Percentiles rank a stretch among this genome's conserved stretches.
These are phyloP conservation scores for Cerioporus squamosus DNA, from an alignment of 1,284 basidiomycete species.

Conservation along the genomic window DNA sequence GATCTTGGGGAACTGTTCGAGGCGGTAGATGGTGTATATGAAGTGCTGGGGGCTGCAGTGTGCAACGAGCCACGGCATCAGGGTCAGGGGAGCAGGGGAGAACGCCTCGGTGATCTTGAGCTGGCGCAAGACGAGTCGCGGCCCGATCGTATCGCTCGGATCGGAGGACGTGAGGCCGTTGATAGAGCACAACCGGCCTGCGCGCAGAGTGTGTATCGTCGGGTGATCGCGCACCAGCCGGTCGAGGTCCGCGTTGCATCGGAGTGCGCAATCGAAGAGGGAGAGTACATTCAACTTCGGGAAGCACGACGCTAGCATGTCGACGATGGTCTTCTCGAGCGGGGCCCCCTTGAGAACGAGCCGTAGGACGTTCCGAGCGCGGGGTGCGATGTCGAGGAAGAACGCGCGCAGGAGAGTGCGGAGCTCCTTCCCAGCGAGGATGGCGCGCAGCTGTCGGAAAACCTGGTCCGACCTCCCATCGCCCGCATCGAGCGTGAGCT, in stretches of 20 bases:
- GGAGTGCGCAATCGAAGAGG: constrained; percentile 23
- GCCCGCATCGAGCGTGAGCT: constrained; percentile 14
- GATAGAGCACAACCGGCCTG: constrained; percentile 18
- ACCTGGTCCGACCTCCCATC: neutral
- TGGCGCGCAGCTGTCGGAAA: constrained; percentile 2
- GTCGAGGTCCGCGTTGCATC: constrained; percentile 17
- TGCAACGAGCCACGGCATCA: constrained; percentile 20
- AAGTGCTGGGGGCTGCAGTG: constrained; percentile 15
- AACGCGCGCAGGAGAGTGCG: constrained; percentile 7
- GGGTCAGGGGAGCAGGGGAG: constrained; percentile 18
- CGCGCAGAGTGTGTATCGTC: constrained; percentile 14
- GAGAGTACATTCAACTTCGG: constrained; percentile 14
- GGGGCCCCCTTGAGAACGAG: constrained; percentile 17
- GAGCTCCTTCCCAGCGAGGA: neutral
- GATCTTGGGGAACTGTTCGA: constrained; percentile 17
- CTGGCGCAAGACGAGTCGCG: constrained; percentile 2
- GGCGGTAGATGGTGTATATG: constrained; percentile 20
- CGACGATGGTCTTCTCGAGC: constrained; percentile 9
- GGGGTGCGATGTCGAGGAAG: constrained; percentile 13
- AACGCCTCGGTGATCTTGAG: constrained; percentile 23
- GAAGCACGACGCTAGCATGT: constrained; percentile 8
- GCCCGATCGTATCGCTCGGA: neutral
- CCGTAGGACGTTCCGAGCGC: constrained; percentile 7
- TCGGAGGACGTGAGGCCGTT: constrained; percentile 4
- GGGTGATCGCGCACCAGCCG: constrained; percentile 13